Evolutionary conservation across 1,284 basidiomycete species (phyloP).

Genomic region (Ceratobasidium sp.): DNA sequence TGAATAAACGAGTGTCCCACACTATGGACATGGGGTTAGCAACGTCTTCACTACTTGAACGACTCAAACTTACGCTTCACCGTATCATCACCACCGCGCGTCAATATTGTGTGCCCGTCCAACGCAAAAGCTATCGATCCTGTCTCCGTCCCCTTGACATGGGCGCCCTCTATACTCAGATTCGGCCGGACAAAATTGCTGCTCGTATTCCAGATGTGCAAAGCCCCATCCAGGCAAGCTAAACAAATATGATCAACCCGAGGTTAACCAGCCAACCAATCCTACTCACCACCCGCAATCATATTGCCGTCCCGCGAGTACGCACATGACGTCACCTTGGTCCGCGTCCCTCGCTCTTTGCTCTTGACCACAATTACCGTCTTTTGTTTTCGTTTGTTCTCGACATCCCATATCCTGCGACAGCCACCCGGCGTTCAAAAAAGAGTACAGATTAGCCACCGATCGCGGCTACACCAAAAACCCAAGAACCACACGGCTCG

Average conservation of each 20-base stretch:
- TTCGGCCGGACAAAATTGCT: constrained; percentile 92
- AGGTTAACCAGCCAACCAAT: constrained; percentile 9
- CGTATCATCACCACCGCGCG: constrained; percentile 90
- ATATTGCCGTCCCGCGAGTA: constrained; percentile 85
- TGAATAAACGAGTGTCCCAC: constrained; percentile 91
- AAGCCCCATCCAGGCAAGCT: constrained; percentile 89
- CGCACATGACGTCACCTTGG: constrained; percentile 85
- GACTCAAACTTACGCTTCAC: constrained; percentile 77
- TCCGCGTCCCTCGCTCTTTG: constrained; percentile 93
- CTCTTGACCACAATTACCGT: constrained; percentile 94
- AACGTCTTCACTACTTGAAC: neutral
- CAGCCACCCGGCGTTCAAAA: constrained; percentile 27
- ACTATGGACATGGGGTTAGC: constrained; percentile 59
- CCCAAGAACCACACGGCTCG: constrained; percentile 19
- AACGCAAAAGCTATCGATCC: constrained; percentile 84
- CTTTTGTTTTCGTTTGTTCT: constrained; percentile 88
- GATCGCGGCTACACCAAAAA: constrained; percentile 8
- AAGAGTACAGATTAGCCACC: constrained; percentile 36
- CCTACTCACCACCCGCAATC: constrained; percentile 79
- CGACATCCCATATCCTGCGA: constrained; percentile 88
- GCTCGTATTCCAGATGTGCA: constrained; percentile 92
- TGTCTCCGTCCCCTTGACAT: constrained; percentile 80
- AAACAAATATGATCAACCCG: constrained; percentile 42
- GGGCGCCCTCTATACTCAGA: constrained; percentile 83
- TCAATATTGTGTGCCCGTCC: constrained; percentile 81